These are phyloP conservation scores for Mortierella sp. DNA, from an alignment of 371 early-diverging fungal species.

Conservation along the genomic window DNA sequence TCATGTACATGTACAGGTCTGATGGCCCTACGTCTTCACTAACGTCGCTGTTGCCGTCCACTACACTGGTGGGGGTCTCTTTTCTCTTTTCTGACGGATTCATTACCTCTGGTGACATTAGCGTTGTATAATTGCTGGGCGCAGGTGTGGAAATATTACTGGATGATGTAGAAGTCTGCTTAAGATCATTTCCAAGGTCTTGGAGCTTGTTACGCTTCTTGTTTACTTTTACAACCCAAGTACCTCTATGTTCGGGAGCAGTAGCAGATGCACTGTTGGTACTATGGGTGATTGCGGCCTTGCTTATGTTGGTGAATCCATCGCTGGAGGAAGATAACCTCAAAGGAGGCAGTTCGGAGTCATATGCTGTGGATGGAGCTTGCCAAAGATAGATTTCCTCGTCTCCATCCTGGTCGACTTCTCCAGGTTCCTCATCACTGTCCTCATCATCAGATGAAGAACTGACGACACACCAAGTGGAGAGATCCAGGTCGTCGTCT, in stretches of 20 bases:
- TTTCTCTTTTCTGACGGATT: slow-evolving; percentile 13
- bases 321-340: slow-evolving; percentile 32
- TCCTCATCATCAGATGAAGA: slow-evolving; percentile 27
- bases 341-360: slow-evolving; percentile 54
- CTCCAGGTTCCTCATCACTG: background rate
- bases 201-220: slow-evolving; percentile 18
- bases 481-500: slow-evolving; percentile 26
- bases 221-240: slow-evolving; percentile 40
- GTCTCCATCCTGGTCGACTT: slow-evolving; percentile 19
- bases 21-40: background rate
- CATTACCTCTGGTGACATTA: background rate
- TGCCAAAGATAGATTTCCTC: slow-evolving; percentile 34
- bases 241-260: slow-evolving; percentile 16
- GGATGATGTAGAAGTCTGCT: background rate
- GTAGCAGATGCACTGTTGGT: slow-evolving; percentile 22
- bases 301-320: slow-evolving; percentile 41
- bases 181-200: slow-evolving; percentile 4
- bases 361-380: background rate
- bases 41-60: background rate
- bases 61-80: background rate
- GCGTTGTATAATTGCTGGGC: background rate
- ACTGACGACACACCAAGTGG: slow-evolving; percentile 40
- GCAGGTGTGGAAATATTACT: background rate
- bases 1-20: slow-evolving; percentile 32
- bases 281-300: slow-evolving; percentile 23